A percentile compares a stretch with the other conserved stretches of the same genome.
phyloP scores from a whole-genome alignment of 139 green algal genomes.

The Micractinium sp. region DNA sequence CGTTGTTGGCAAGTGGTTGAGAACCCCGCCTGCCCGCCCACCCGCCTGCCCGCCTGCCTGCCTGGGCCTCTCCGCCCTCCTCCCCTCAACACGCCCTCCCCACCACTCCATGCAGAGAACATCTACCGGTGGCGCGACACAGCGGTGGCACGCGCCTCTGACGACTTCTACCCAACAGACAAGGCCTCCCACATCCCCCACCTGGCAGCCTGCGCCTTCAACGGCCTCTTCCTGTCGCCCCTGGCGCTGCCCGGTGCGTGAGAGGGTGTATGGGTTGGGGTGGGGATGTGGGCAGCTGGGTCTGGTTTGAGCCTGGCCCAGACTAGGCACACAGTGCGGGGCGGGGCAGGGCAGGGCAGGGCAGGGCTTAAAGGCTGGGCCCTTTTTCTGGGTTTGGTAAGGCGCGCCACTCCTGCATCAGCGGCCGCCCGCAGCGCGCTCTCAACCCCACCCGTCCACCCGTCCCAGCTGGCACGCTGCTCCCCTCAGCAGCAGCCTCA shows the following conservation, averaged over 20 bases:
- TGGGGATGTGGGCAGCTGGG: neutral
- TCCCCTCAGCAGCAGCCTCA: neutral
- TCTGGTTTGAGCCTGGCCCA: too few species aligned
- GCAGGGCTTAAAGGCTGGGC: too few species aligned
- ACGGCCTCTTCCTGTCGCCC: slow-evolving; percentile 77
- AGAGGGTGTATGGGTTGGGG: neutral
- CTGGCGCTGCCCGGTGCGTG: slow-evolving; percentile 55
- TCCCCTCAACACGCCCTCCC: slow-evolving; percentile 50
- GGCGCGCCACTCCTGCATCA: too few species aligned
- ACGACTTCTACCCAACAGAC: slow-evolving; percentile 90
- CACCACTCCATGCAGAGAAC: slow-evolving; percentile 74
- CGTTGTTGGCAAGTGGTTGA: too few species aligned
- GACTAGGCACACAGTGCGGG: neutral
- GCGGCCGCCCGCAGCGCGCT: too few species aligned
- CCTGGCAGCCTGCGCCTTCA: slow-evolving; percentile 90
- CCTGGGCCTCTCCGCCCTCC: neutral
- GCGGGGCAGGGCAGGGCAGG: too few species aligned
- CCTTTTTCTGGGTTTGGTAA: too few species aligned
- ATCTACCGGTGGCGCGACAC: slow-evolving; percentile 64
- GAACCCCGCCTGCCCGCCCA: too few species aligned
- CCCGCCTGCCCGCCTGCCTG: neutral
- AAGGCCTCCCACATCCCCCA: slow-evolving; percentile 83
- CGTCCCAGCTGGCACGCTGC: neutral
- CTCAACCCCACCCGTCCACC: too few species aligned
- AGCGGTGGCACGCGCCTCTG: slow-evolving; percentile 49